These are phyloP conservation scores for Xylaria arbuscula DNA, from an alignment of 2,329 filamentous ascomycete species.

Conservation along the genomic window DNA sequence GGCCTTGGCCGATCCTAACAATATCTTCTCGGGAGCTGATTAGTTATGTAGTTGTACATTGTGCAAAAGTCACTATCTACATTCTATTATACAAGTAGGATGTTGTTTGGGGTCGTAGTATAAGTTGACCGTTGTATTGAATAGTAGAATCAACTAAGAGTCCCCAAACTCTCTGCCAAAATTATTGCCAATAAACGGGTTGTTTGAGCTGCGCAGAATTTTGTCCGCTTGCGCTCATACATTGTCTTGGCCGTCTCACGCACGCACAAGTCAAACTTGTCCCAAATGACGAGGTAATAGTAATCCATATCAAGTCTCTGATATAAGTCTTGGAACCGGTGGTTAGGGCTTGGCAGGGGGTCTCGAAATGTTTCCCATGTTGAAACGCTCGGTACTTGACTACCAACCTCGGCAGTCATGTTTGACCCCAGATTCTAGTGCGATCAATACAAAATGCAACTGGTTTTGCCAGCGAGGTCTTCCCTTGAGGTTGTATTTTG, in stretches of 20 bases:
- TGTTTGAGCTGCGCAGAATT: too few species aligned
- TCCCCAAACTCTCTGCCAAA: neutral
- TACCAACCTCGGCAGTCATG: neutral
- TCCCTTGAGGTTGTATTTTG: neutral
- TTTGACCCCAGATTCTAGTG: neutral
- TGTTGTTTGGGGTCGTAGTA: neutral
- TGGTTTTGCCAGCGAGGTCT: neutral
- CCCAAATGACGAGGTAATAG: neutral
- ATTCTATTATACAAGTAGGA: neutral
- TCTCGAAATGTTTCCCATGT: neutral
- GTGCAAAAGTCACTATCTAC: neutral
- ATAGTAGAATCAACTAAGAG: neutral
- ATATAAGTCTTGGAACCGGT: conserved; percentile 9
- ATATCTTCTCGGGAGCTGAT: neutral
- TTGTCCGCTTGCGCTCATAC: too few species aligned
- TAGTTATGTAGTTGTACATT: too few species aligned
- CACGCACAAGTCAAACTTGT: conserved; percentile 8
- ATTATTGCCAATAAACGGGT: neutral
- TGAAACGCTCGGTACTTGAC: neutral
- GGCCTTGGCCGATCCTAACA: too few species aligned
- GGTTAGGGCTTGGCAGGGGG: conserved; percentile 27
- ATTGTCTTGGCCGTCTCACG: conserved; percentile 10
- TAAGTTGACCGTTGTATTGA: neutral
- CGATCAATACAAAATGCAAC: neutral
- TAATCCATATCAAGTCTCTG: neutral